Base-by-base conservation (phyloP, 495 filamentous ascomycete genomes). In the Xylaria telfairii region DNA sequence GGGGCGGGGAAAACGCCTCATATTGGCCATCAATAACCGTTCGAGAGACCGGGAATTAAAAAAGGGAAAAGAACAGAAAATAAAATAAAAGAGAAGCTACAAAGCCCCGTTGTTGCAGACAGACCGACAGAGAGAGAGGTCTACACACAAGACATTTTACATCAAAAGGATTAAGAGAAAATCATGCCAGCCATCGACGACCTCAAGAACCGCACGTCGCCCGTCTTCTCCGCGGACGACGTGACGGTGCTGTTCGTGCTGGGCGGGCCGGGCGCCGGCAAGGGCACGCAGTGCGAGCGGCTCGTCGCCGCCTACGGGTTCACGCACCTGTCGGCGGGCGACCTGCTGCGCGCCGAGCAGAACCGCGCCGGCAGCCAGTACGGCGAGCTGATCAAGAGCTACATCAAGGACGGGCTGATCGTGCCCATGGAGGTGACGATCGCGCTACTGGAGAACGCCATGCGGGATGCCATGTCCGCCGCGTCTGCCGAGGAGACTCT, bases 361-460 rank as follows among this genome's bases (percentile, higher is more conserved):
- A 85, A 93, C 74, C 91, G 96, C 13, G 85, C 88, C 6, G 94
- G 93, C 49, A 91, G 88, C 73, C 86, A 97, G 78, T 97, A 96
- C 81, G 96, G 96, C 76, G 86, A 91, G 41, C 85, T 98, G 81
- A 99, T 99, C 87, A 90, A 90, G 69, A 84, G 89, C 57, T 93
- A 94, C 84, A 99, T 99, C 86, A 89, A 88, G 46, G 91, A 99
- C 78, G 96, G 96, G 71, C 90, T 89, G 74, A 99, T 99, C 81
- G 96, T 99, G 72, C 96, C 96, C 12, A 97, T 97, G 95, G 95
- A 98, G 77, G 94, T 99, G 26, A 99, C 96, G n/a, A 91, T 99
- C 46, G 90, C 92, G 34, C 80, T 99, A 19, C 87, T 99, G 4
- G 96, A 97, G 80, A 94, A 97, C 78, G 92, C 94, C 9, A 98